Evolutionary conservation across 495 filamentous ascomycete species (phyloP).

Genomic region (Terfezia claveryi): DNA sequence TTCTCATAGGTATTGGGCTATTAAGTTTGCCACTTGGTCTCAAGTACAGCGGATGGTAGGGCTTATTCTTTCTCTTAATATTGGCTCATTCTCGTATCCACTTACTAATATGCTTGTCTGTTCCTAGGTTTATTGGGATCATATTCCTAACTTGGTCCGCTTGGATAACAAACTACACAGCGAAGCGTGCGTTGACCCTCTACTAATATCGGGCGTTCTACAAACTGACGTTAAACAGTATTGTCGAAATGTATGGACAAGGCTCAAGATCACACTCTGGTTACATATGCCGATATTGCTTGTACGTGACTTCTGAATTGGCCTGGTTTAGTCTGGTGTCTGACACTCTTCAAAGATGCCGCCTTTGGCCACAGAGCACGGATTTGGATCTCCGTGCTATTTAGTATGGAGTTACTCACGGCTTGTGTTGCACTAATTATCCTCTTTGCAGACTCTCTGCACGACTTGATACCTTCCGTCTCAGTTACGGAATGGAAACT

Average conservation of each 20-base stretch:
- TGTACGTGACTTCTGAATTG: conserved; percentile 17
- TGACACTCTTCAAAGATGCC: conserved; percentile 24
- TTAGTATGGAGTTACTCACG: conserved; percentile 69
- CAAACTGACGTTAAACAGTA: background rate
- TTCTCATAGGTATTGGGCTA: conserved; percentile 77
- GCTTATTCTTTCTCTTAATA: background rate
- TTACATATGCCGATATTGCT: conserved; percentile 84
- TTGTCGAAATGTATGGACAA: conserved; percentile 78
- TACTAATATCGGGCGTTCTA: too few relatives aligned
- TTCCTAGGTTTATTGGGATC: conserved; percentile 41
- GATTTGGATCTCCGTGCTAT: conserved; percentile 59
- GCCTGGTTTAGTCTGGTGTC: background rate
- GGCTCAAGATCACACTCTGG: conserved; percentile 42
- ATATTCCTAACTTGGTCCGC: conserved; percentile 52
- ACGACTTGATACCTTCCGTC: conserved; percentile 54
- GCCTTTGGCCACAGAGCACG: conserved; percentile 73
- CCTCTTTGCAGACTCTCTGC: conserved; percentile 76
- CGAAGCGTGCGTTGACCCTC: conserved; percentile 29
- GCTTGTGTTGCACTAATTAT: conserved; percentile 82
- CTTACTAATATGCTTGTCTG: too few relatives aligned
- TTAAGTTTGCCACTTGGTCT: conserved; percentile 75
- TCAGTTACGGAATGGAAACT: conserved; percentile 65
- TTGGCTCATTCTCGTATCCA: background rate
- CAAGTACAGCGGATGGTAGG: conserved; percentile 66
- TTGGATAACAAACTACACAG: conserved; percentile 61